phyloP scores from a whole-genome alignment of 2,329 filamentous ascomycete species.

The Penicillium sp. region DNA sequence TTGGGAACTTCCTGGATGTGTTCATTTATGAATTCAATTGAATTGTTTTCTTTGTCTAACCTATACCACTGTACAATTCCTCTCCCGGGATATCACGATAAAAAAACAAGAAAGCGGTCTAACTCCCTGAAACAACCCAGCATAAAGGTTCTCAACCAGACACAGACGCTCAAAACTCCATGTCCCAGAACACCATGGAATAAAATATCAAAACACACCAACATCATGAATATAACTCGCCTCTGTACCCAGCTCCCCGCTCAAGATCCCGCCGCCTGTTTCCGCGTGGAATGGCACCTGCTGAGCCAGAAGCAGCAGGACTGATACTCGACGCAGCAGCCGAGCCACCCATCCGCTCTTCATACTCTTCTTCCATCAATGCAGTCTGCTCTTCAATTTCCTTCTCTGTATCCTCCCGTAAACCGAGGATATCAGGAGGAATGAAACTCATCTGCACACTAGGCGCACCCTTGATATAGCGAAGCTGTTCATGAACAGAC shows the following conservation, averaged over 20 bases:
- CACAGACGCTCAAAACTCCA: neutral
- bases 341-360: slow-evolving; percentile 38
- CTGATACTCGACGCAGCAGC: slow-evolving; percentile 7
- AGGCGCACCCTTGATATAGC: slow-evolving; percentile 80
- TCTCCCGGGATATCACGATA: slow-evolving; percentile 21
- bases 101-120: slow-evolving; percentile 1
- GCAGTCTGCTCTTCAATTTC: slow-evolving; percentile 47
- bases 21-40: slow-evolving; percentile 7
- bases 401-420: slow-evolving; percentile 50
- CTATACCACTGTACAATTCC: slow-evolving; percentile 17
- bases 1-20: neutral
- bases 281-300: slow-evolving; percentile 18
- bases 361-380: slow-evolving; percentile 38
- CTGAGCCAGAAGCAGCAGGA: slow-evolving; percentile 16
- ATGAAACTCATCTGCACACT: slow-evolving; percentile 83
- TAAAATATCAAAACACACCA: neutral
- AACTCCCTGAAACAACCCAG: neutral
- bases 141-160: neutral
- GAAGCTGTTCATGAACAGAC: slow-evolving; percentile 79
- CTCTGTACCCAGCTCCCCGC: slow-evolving; percentile 32
- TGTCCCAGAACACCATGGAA: slow-evolving; percentile 4
- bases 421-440: slow-evolving; percentile 69
- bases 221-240: slow-evolving; percentile 37
- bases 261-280: slow-evolving; percentile 38
- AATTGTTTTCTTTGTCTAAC: slow-evolving; percentile 9